Base-by-base conservation (phyloP, 441 rosid genomes). In the Populus trichocarpa region DNA sequence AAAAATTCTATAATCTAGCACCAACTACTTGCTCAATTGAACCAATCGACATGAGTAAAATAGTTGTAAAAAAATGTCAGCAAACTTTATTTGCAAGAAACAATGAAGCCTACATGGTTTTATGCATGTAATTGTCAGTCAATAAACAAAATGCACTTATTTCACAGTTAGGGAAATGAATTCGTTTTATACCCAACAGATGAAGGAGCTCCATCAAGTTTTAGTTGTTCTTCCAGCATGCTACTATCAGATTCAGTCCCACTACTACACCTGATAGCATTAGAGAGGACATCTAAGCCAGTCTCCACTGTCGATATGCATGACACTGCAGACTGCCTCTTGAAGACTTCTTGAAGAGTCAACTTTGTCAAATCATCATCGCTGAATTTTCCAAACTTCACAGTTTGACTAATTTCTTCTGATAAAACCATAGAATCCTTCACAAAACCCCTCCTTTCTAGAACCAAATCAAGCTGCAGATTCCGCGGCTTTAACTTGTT, bases 311-410 rank as follows among this genome's bases (percentile, higher is more conserved):
- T 81, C 18, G 84, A 86, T 72, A 89, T 76, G 77, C 92, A 81
- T 0, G 89, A 88, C 57, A 89, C 88, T 25, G 85, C 85, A 84
- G 89, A 80, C 79, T 83, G 96, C 83, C 95, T 80, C 82, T 71
- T 82, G 32, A 81, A 81, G 80, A 91, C 81, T 71, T 85, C 89
- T 68, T 74, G 70, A 69, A 88, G 73, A 59, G 89, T 81, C 36
- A 79, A 11, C 53, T 82, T 73, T 2, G 85, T 78, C 78, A 89
- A 81, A 79, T 80, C 85, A 61, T 82, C 87, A 71, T 79, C 78
- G 8, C 57, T 26, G 53, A 10, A 53, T 13, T 68, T 75, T 61
- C 78, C 88, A 53, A 22, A 71, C 73, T 30, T 74, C 61, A 6
- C 35, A 32, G 23, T 59, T 42, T 75, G 25, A 72, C 38, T 40